Conservation (phyloP, 805 yeast species). For the Sugiyamaella lignohabitans region DNA sequence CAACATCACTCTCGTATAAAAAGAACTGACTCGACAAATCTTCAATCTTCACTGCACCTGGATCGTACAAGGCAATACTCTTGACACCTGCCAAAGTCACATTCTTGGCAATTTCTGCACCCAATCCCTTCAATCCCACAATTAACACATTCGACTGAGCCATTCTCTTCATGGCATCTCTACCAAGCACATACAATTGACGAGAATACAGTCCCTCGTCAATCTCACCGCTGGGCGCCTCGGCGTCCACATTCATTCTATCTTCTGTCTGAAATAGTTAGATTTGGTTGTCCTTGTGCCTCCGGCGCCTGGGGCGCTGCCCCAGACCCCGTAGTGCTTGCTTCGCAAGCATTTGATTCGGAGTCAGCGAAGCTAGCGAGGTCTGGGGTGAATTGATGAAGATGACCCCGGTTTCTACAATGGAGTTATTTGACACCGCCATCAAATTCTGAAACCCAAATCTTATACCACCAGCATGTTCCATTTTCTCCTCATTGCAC, state of each 20-base stretch:
- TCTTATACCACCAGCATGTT: too few relatives aligned
- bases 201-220: slow-evolving; percentile 95
- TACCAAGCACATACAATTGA: slow-evolving; percentile 92
- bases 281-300: neutral
- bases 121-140: slow-evolving; percentile 86
- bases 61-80: slow-evolving; percentile 79
- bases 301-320: neutral
- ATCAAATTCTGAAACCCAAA: too few relatives aligned
- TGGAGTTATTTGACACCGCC: too few relatives aligned
- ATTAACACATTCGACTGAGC: slow-evolving; percentile 87
- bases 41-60: slow-evolving; percentile 52
- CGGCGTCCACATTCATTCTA: slow-evolving; percentile 28
- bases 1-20: slow-evolving; percentile 63
- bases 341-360: too few relatives aligned
- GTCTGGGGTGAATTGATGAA: too few relatives aligned
- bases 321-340: too few relatives aligned
- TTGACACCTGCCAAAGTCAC: slow-evolving; percentile 97
- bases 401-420: too few relatives aligned
- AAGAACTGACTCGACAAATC: slow-evolving; percentile 92
- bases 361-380: too few relatives aligned
- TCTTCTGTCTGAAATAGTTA: neutral
- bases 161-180: slow-evolving; percentile 97
- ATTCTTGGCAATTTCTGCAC: slow-evolving; percentile 94
- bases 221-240: slow-evolving; percentile 39
- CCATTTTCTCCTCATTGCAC: too few relatives aligned